These are phyloP conservation scores for Terfezia boudieri DNA, from an alignment of 495 filamentous ascomycete genomes.

Conservation along the genomic window DNA sequence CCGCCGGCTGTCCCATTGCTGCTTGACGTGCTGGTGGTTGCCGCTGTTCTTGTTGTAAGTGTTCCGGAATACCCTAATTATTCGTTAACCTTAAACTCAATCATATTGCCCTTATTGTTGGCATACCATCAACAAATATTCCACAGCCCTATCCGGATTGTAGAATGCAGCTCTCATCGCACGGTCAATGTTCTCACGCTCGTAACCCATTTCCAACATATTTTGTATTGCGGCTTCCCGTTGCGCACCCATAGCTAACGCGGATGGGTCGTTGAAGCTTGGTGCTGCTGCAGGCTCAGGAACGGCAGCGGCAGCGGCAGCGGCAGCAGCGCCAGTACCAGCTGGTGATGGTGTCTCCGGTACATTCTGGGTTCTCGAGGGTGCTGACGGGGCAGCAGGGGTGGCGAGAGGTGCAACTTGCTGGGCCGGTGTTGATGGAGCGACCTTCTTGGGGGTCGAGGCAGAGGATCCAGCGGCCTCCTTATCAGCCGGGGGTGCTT, in stretches of 20 bases:
- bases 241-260: constrained; percentile 62
- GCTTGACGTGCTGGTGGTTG: constrained; percentile 24
- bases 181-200: constrained; percentile 60
- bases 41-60: constrained; percentile 40
- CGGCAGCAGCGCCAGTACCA: constrained; percentile 24
- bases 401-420: constrained; percentile 23
- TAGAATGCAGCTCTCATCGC: constrained; percentile 91
- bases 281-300: constrained; percentile 7
- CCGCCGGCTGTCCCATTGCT: constrained; percentile 20
- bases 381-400: constrained; percentile 20
- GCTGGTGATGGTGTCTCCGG: constrained; percentile 45
- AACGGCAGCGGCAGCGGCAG: constrained; percentile 24
- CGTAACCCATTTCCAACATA: constrained; percentile 94
- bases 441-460: constrained; percentile 26
- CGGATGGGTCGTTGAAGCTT: constrained; percentile 50
- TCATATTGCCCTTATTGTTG: neutral
- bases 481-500: constrained; percentile 31
- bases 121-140: constrained; percentile 75
- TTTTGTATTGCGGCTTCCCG: constrained; percentile 70
- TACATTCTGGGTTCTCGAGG: constrained; percentile 10
- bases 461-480: constrained; percentile 26
- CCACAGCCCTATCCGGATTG: constrained; percentile 92
- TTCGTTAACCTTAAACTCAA: constrained; percentile 2
- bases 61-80: constrained; percentile 67
- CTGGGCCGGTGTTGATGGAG: constrained; percentile 37